phyloP scores from a whole-genome alignment of 768 basidiomycete genomes.

The Daedaleopsis nitida region DNA sequence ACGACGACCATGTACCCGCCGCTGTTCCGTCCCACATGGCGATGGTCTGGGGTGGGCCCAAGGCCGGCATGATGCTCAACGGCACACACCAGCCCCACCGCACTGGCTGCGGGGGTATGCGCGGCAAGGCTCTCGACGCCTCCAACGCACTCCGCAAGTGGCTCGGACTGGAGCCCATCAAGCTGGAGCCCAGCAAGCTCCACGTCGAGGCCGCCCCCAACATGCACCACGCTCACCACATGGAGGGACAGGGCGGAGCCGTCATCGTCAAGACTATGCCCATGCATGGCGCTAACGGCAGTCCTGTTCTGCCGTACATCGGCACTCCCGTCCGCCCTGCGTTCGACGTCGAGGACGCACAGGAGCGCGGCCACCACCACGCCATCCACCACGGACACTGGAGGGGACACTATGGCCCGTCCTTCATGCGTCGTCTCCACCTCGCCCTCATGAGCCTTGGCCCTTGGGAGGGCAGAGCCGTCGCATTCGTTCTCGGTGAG shows the following conservation, averaged over 20 bases:
- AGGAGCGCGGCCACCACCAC: background rate
- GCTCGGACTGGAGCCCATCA: conserved; percentile 55
- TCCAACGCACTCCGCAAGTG: conserved; percentile 58
- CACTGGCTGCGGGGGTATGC: conserved; percentile 39
- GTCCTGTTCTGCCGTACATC: conserved; percentile 21
- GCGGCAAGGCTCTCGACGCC: conserved; percentile 51
- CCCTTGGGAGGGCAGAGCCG: conserved; percentile 80
- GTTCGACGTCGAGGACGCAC: conserved; percentile 5
- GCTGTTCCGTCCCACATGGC: conserved; percentile 11
- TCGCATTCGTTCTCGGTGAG: conserved; percentile 82
- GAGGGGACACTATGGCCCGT: conserved; percentile 16
- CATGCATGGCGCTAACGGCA: background rate
- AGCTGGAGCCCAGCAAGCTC: conserved; percentile 25
- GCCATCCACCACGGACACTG: background rate
- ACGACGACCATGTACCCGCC: conserved; percentile 22
- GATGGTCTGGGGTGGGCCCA: background rate
- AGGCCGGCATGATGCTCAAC: background rate
- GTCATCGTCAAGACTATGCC: conserved; percentile 3
- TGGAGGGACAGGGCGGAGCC: background rate
- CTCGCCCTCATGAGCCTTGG: conserved; percentile 69
- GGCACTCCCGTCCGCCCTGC: conserved; percentile 20
- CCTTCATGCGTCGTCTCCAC: conserved; percentile 64
- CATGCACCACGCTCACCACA: background rate
- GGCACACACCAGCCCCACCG: background rate
- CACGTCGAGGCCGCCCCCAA: too few species aligned